Conservation (phyloP, 1,139 yeast genomes). For the Wickerhamomyces sp. region DNA sequence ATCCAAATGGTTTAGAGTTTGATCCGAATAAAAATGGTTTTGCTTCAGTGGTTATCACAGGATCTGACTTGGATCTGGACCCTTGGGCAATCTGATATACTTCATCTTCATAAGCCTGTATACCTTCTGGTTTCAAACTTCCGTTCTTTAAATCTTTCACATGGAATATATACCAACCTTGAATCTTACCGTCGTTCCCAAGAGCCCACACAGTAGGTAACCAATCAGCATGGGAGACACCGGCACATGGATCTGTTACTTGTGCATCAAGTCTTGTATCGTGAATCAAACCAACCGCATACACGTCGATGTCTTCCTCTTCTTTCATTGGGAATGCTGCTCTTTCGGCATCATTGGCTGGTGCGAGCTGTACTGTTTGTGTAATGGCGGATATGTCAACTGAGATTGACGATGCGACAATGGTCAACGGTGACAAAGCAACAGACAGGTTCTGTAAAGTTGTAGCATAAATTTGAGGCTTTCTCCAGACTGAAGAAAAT, state of each 20-base stretch:
- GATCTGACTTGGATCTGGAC: conserved; percentile 3
- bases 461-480: conserved; percentile 42
- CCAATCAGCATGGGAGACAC: conserved; percentile 50
- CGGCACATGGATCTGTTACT: conserved; percentile 50
- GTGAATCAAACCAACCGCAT: conserved; percentile 63
- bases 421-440: conserved; percentile 28
- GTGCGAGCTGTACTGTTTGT: conserved; percentile 30
- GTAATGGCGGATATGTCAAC: conserved; percentile 50
- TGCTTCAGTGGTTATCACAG: background rate
- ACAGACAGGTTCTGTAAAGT: conserved; percentile 41
- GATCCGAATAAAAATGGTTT: conserved; percentile 12
- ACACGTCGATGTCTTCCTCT: conserved; percentile 59
- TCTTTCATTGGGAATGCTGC: conserved; percentile 70
- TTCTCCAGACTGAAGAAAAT: conserved; percentile 48
- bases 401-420: conserved; percentile 58
- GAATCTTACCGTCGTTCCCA: conserved; percentile 56
- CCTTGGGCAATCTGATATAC: conserved; percentile 7
- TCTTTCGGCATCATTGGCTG: conserved; percentile 61
- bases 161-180: conserved; percentile 64
- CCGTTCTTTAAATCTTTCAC: conserved; percentile 38
- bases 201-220: conserved; percentile 62
- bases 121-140: conserved; percentile 21
- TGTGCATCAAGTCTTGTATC: conserved; percentile 44
- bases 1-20: conserved; percentile 11
- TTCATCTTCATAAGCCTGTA: conserved; percentile 12